phyloP scores from a whole-genome alignment of 495 filamentous ascomycete species.

The Xylona heveae region DNA sequence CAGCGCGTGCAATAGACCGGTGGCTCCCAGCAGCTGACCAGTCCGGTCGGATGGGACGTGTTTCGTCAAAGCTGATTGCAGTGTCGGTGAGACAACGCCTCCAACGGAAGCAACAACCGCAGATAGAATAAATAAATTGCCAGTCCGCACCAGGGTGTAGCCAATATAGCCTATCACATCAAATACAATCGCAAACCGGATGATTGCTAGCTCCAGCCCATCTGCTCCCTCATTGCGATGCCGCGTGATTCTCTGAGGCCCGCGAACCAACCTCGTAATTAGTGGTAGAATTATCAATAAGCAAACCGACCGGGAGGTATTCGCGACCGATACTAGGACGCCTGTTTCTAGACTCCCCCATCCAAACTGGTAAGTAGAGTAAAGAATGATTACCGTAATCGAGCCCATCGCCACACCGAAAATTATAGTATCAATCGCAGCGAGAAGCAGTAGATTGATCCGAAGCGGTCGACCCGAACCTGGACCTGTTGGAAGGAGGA shows the following conservation, averaged over 20 bases:
- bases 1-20: constrained; percentile 65
- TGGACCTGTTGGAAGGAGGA: constrained; percentile 49
- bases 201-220: constrained; percentile 49
- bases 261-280: constrained; percentile 47
- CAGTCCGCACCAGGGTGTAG: constrained; percentile 38
- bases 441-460: constrained; percentile 58
- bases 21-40: constrained; percentile 71
- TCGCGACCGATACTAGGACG: constrained; percentile 56
- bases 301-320: constrained; percentile 46
- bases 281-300: constrained; percentile 56
- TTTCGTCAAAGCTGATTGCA: constrained; percentile 71
- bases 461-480: constrained; percentile 39
- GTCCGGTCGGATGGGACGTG: constrained; percentile 66
- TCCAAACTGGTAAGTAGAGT: constrained; percentile 53
- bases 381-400: constrained; percentile 56
- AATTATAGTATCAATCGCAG: constrained; percentile 54
- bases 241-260: constrained; percentile 14
- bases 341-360: constrained; percentile 66
- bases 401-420: constrained; percentile 69
- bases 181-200: constrained; percentile 55
- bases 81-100: constrained; percentile 62
- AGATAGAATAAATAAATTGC: constrained; percentile 35
- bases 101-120: constrained; percentile 56
- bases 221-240: constrained; percentile 36
- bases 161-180: constrained; percentile 59